Evolutionary conservation across 768 basidiomycete species (phyloP), one percentile per base, ranked within the genome.

Genomic region (Sarcomyxa edulis): DNA sequence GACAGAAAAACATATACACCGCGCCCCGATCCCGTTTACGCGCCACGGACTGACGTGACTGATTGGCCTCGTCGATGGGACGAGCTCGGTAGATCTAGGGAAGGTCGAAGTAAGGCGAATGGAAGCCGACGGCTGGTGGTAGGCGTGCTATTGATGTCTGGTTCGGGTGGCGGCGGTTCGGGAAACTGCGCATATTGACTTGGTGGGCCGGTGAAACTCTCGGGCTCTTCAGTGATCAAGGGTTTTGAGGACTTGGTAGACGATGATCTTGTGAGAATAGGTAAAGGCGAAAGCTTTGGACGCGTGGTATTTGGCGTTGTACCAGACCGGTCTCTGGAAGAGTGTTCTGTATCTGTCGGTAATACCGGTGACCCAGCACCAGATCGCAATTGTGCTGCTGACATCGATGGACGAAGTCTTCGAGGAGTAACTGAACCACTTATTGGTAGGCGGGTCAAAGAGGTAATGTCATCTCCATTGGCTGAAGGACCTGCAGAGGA

Each of bases 311-410:
- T 68, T 7, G 85, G 80, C 50, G 72, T 82, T 9, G 83, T 86
- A 15, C 84, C 85, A 3, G 84, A 68, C 42, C 84, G 75, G 56
- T 60, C 71, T 46, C 84, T 71, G 35, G 67, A n/a, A n/a, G n/a
- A n/a, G n/a, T n/a, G 72, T 48, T 69, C 71, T 23, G 68, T 68
- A 21, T 60, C 65, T 46, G 58, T 46, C 48, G 60, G 40, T 32
- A 49, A 48, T 39, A 55, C 38, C 30, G 59, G 47, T 22, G 63
- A 40, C 31, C 65, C 64, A n/a, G 71, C 62, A 7, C 63, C 61
- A 11, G 68, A 75, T 41, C 85, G 72, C 27, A 89, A 62, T 49
- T 89, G 86, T 9, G 83, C 82, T 36, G 86, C 85, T 53, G 86
- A 89, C 47, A 76, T 71, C 15, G 86, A 89, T 11, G 85, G 81